These are phyloP conservation scores for Trichothecium roseum DNA, from an alignment of 2,329 filamentous ascomycete genomes.

Conservation along the genomic window DNA sequence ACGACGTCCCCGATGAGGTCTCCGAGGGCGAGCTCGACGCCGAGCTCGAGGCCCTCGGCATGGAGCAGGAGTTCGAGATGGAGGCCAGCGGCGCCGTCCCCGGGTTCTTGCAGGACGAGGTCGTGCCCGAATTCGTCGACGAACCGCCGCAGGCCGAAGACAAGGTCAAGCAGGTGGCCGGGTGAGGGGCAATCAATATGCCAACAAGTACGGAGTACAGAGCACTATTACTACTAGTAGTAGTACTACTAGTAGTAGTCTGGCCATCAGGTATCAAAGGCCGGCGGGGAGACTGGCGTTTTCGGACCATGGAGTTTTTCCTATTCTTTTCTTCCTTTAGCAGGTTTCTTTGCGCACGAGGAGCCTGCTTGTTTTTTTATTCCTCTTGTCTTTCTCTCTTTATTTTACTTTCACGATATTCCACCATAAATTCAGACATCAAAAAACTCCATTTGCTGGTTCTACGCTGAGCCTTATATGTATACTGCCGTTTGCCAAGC, in stretches of 20 bases:
- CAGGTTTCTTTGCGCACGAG: neutral
- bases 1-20: conserved; percentile 93
- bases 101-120: conserved; percentile 82
- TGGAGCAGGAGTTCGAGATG: conserved; percentile 84
- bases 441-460: too few relatives aligned
- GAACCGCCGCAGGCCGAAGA: conserved; percentile 64
- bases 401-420: too few relatives aligned
- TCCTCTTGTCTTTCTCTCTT: too few relatives aligned
- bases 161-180: conserved; percentile 75
- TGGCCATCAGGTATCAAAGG: too few relatives aligned
- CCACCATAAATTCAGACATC: too few relatives aligned
- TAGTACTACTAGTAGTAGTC: too few relatives aligned
- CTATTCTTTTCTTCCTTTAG: neutral
- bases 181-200: conserved; percentile 19
- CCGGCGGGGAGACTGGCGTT: too few relatives aligned
- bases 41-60: conserved; percentile 85
- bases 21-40: conserved; percentile 95
- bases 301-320: neutral
- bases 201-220: too few relatives aligned
- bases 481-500: too few relatives aligned
- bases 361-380: too few relatives aligned
- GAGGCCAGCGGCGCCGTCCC: conserved; percentile 58
- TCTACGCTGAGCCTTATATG: too few relatives aligned
- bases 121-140: conserved; percentile 81
- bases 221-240: too few relatives aligned